Base-by-base conservation (phyloP, 108 stramenopile species). In the Cyclotella distinguenda region DNA sequence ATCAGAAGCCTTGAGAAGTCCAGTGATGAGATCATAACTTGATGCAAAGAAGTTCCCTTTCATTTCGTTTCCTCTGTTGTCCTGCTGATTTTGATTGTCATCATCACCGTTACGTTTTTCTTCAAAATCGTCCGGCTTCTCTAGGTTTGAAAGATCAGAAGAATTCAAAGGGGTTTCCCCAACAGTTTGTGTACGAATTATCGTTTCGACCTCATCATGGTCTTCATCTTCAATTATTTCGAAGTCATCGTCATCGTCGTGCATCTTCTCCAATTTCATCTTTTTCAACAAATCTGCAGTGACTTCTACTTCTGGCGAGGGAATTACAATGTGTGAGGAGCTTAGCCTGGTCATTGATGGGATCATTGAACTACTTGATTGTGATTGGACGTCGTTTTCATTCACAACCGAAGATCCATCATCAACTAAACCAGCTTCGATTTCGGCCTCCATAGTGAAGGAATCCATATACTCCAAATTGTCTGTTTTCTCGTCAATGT, bases 21-120 rank as follows among this genome's bases (percentile, higher is more conserved):
- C 90, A 46, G 84, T 91, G 32, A 94, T 88, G 5, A 91, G 81
- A 42, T 91, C 93, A 64, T 91, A 91, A 60, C 84, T 89, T 30
- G 91, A 89, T 27, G 86, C 86, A 35, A 66, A 48, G 1, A 63
- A 54, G 21, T 67, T 65, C 18, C 69, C 78, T 59, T n/a, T n/a
- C n/a, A n/a, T n/a, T n/a, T n/a, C 39, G 19, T 30, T 44, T 56
- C 63, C 9, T 38, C 64, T 42, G 12, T 51, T 58, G 19, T 62
- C 84, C 54, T 56, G 64, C 1, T 59, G 45, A 32, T 70, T 62
- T 58, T 65, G 51, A 23, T 48, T 72, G 28, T 63, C 66, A 31
- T 72, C 60, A 43, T 66, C 40, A 13, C 9, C 33, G 38, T 63
- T 60, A 25, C 16, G n/a, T 23, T 42, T 43, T 26, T 43, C 42